phyloP scores from a whole-genome alignment of 2,329 filamentous ascomycete genomes.

The Fonsecaea monophora region DNA sequence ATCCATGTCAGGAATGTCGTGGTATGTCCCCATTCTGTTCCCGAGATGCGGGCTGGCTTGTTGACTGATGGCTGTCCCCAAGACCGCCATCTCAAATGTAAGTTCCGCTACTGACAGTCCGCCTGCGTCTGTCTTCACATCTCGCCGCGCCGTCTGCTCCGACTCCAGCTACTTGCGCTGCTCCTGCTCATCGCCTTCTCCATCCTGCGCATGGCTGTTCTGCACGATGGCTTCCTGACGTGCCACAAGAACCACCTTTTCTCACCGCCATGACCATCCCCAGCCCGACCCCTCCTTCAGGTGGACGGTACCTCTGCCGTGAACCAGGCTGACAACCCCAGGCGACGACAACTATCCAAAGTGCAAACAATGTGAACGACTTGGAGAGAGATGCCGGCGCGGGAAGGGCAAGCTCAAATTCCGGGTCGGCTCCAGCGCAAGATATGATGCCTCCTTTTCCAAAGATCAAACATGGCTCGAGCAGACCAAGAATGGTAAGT shows the following conservation, averaged over 20 bases:
- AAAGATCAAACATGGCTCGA: constrained; percentile 40
- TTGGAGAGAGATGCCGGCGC: constrained; percentile 36
- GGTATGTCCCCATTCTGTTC: constrained; percentile 33
- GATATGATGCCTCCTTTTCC: constrained; percentile 39
- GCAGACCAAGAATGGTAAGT: constrained; percentile 41
- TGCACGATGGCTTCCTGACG: constrained; percentile 19
- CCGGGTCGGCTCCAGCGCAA: constrained; percentile 39
- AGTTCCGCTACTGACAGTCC: constrained; percentile 22
- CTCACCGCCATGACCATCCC: constrained; percentile 10
- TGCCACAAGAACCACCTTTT: constrained; percentile 22
- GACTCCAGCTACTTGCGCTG: not conserved
- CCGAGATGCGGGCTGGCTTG: constrained; percentile 9
- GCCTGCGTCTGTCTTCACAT: constrained; percentile 4
- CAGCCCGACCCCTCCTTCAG: constrained; percentile 1
- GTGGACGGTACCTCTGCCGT: not conserved
- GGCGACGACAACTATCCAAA: constrained; percentile 39
- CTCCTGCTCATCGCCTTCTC: not conserved
- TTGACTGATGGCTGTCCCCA: constrained; percentile 28
- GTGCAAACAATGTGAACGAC: constrained; percentile 40
- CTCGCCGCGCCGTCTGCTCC: not conserved
- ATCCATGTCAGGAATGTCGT: constrained; percentile 41
- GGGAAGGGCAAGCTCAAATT: constrained; percentile 39
- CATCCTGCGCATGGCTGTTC: constrained; percentile 11
- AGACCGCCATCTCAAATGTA: constrained; percentile 42
- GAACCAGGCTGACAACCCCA: constrained; percentile 32